Percentiles rank a stretch among this genome's conserved stretches.
These are phyloP conservation scores for Dioscorea zingiberensis DNA, from an alignment of 106 monocot species.

Conservation along the genomic window DNA sequence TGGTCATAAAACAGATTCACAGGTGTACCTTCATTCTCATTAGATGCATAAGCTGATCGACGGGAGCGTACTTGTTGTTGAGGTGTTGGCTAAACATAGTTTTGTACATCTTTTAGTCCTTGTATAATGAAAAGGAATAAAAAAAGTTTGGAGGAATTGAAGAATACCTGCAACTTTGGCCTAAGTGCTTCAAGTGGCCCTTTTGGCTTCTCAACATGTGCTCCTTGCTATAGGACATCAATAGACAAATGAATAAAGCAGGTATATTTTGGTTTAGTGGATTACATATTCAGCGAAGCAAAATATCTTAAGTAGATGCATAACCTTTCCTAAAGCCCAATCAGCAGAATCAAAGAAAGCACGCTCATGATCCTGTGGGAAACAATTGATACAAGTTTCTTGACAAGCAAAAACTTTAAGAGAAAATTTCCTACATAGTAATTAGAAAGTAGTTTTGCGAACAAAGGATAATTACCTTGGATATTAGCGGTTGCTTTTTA, in stretches of 20 bases:
- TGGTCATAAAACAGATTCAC: background rate
- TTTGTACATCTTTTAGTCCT: background rate
- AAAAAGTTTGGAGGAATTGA: background rate
- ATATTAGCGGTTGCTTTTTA: constrained; percentile 73
- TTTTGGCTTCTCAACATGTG: constrained; percentile 63
- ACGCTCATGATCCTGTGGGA: constrained; percentile 80
- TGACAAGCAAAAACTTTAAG: no score
- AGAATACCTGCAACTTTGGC: constrained; percentile 81
- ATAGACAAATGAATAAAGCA: constrained; percentile 3
- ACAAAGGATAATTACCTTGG: constrained; percentile 40
- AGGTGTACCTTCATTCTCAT: constrained; percentile 60
- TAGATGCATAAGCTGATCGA: constrained; percentile 60
- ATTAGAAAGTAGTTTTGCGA: background rate
- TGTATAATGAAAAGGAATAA: background rate
- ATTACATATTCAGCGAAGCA: background rate
- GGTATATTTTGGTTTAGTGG: background rate
- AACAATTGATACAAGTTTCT: background rate
- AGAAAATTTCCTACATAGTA: background rate
- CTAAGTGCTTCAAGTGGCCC: constrained; percentile 89
- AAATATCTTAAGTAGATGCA: constrained; percentile 1
- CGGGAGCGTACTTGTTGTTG: constrained; percentile 78
- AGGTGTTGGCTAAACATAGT: constrained; percentile 60
- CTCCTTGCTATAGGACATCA: constrained; percentile 71
- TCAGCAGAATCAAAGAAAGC: constrained; percentile 99
- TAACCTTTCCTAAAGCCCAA: constrained; percentile 97